Base-by-base conservation (phyloP, 1,139 yeast species). In the Kodamaea suecica region DNA sequence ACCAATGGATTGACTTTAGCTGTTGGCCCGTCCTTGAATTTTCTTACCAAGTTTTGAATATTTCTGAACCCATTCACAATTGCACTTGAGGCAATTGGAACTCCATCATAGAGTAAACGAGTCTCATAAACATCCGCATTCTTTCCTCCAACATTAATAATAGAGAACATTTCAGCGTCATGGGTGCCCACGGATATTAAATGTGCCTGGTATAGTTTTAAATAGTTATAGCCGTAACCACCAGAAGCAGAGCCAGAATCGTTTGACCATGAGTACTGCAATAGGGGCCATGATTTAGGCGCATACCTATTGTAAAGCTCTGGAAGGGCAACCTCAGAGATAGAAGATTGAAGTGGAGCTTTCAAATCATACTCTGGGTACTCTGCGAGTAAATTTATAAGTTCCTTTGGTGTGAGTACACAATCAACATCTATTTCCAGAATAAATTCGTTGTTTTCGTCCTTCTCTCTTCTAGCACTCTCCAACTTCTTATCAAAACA, bases 401-500 rank as follows among this genome's bases (percentile, higher is more conserved):
- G 63, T 55, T 92, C 99, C 47, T 80, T 81, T 9, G 97, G 90
- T 0, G 99, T 92, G 26, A 92, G 73, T 2, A 92, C 98, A 61
- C 96, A 86, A 57, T 92, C 97, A 6, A 92, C 97, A 49, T 87
- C 96, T 7, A 66, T 62, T 1, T 50, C 53, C 6, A 48, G 11
- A 23, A 7, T 6, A 6, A 7, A 7, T 12, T 11, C 26, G 4
- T 40, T 34, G 3, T 43, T 45, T 4, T 41, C 52, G 14, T 57
- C 59, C 39, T 65, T 59, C 46, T 87, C 96, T 0, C 86, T 82
- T 41, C 97, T 68, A 2, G 97, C 90, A 25, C 97, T 94, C 61
- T 92, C 99, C 27, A 92, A 70, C 58, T 92, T 92, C 61, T 92
- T 92, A 58, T 92, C 99, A 55, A 92, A 92, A 50, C 97, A 92